Percentiles rank a stretch among this genome's conserved stretches.
These are phyloP conservation scores for Chrysoporthe austroafricana DNA, from an alignment of 2,329 filamentous ascomycete genomes.

Conservation along the genomic window DNA sequence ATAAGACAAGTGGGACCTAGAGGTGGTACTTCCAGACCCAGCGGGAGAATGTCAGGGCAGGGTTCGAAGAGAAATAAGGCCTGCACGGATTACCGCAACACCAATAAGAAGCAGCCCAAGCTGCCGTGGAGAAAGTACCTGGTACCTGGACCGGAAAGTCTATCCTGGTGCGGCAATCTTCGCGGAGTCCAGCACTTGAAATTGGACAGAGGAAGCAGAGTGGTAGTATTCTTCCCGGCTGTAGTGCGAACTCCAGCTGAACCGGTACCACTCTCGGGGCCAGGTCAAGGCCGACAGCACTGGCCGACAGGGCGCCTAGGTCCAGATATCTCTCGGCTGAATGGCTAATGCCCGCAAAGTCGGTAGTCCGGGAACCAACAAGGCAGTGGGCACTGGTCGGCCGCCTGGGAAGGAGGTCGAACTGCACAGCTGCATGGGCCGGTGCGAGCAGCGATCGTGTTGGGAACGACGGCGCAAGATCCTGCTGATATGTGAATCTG, in stretches of 20 bases:
- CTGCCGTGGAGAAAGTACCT: slow-evolving; percentile 37
- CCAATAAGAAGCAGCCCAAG: slow-evolving; percentile 32
- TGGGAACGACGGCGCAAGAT: neutral
- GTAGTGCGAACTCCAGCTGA: slow-evolving; percentile 35
- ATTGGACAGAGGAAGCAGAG: slow-evolving; percentile 40
- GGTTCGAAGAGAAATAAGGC: slow-evolving; percentile 48
- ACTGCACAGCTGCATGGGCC: neutral
- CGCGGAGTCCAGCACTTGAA: slow-evolving; percentile 41
- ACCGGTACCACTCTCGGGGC: slow-evolving; percentile 36
- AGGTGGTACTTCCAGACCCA: slow-evolving; percentile 45
- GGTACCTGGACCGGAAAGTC: slow-evolving; percentile 46
- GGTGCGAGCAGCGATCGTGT: neutral
- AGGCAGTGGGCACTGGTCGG: slow-evolving; percentile 31
- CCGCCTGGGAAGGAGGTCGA: neutral
- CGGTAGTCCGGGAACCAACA: slow-evolving; percentile 44
- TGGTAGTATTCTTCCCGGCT: slow-evolving; percentile 30
- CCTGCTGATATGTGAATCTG: neutral
- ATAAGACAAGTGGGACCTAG: slow-evolving; percentile 53
- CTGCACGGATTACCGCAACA: slow-evolving; percentile 42
- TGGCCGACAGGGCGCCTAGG: slow-evolving; percentile 41
- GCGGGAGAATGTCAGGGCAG: slow-evolving; percentile 53
- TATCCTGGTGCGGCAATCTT: slow-evolving; percentile 38
- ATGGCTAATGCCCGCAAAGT: slow-evolving; percentile 52
- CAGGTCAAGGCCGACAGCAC: slow-evolving; percentile 35
- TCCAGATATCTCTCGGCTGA: slow-evolving; percentile 51